These are phyloP conservation scores for Kwoniella botswanensis DNA, from an alignment of 768 basidiomycete genomes.

Conservation along the genomic window DNA sequence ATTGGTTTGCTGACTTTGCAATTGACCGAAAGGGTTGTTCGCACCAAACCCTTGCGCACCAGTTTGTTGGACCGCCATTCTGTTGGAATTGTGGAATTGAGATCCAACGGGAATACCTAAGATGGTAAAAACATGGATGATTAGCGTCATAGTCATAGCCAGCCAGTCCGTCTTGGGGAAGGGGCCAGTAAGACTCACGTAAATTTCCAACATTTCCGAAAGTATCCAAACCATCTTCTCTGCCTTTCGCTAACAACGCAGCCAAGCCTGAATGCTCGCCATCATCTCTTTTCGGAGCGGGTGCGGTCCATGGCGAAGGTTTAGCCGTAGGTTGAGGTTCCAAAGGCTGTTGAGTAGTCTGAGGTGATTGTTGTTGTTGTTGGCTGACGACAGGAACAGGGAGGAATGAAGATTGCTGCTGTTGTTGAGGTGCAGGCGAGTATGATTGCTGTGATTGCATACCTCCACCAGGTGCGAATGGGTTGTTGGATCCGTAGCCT, in stretches of 20 bases:
- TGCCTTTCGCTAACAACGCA: conserved; percentile 72
- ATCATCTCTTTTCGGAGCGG: conserved; percentile 61
- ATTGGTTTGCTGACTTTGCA: conserved; percentile 60
- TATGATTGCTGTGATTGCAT: conserved; percentile 58
- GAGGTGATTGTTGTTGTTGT: conserved; percentile 56
- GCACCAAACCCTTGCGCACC: conserved; percentile 38
- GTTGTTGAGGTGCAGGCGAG: conserved; percentile 56
- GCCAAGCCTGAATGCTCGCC: conserved; percentile 78
- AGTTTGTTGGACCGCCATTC: conserved; percentile 51
- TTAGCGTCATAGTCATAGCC: too few relatives aligned
- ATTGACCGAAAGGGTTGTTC: conserved; percentile 60
- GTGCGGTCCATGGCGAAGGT: conserved; percentile 41
- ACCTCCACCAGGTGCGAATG: conserved; percentile 69
- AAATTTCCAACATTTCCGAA: conserved; percentile 87
- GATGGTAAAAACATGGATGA: conserved; percentile 47
- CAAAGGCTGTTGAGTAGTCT: conserved; percentile 58
- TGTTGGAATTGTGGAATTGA: conserved; percentile 61
- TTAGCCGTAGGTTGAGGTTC: conserved; percentile 58
- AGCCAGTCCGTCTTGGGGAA: too few relatives aligned
- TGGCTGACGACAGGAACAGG: conserved; percentile 42
- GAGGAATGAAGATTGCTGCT: conserved; percentile 60
- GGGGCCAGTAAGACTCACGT: conserved; percentile 60
- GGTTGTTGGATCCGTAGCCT: conserved; percentile 84
- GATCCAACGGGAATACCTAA: conserved; percentile 61
- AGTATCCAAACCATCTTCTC: conserved; percentile 90